Base-by-base conservation (phyloP, 495 filamentous ascomycete genomes). In the Podospora anserina region DNA sequence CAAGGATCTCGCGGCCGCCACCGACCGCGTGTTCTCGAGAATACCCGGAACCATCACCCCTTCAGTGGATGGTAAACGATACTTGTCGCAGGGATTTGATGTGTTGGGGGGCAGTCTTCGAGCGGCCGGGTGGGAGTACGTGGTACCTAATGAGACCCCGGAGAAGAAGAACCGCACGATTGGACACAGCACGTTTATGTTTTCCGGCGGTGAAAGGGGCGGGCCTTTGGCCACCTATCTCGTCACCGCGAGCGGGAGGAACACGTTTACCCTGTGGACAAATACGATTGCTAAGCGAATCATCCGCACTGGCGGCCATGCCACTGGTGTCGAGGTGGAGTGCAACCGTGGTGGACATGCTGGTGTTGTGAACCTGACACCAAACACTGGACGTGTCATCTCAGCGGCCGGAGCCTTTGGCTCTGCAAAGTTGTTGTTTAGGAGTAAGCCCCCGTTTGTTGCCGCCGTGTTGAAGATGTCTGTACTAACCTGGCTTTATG, bases 211-310 rank as follows among this genome's bases (percentile, higher is more conserved):
- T 53, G 84, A 89, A 74, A 82, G 90, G 66, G 88, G 87, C 49
- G 90, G 90, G 18, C 90, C 90, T 39, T 77, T 91, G 73, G 86
- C 86, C 19, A 91, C 89, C 13, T 93, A 92, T 73, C 84, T 92
- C 0, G 84, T 88, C 23, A 82, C 83, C 18, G 89, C 89, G 11
- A 79, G 81, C 65, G 77, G 74, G 26, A 80, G 85, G 64, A 75
- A 78, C 26, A 89, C 89, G 77, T 92, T 93, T 78, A 79, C 85
- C 7, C 77, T 93, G 61, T 84, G 84, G 75, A 82, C 85, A 61
- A 84, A 87, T 70, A 88, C 88, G 39, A 82, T 83, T 58, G 89
- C 90, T 34, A 82, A 84, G 66, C 84, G 89, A 23, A 80, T 92
- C 18, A 77, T 90, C 32, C 87, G 89, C 23, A 79, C 79, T 1